These are phyloP conservation scores for Trichoderma orchidacearum DNA, from an alignment of 495 filamentous ascomycete genomes.

Conservation along the genomic window DNA sequence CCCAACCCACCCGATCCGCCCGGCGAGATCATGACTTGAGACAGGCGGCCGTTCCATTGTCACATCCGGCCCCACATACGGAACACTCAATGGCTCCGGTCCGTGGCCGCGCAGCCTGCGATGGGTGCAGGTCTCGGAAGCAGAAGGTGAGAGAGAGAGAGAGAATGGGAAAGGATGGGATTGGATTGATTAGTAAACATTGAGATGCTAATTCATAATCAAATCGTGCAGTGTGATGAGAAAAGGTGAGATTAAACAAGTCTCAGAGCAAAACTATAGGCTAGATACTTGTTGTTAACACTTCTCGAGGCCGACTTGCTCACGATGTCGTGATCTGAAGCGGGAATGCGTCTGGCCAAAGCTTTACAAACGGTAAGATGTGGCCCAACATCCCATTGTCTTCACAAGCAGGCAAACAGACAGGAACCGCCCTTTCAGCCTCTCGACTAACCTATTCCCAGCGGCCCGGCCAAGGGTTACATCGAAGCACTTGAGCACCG, in stretches of 20 bases:
- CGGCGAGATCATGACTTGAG: not conserved
- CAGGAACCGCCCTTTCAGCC: no score
- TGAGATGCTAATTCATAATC: not conserved
- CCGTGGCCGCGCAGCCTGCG: slow-evolving; percentile 1
- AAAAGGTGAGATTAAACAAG: not conserved
- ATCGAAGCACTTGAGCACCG: not conserved
- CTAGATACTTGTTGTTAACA: no score
- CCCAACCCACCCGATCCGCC: not conserved
- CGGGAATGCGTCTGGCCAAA: not conserved
- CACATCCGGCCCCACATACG: not conserved
- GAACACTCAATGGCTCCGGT: not conserved
- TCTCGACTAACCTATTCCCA: not conserved
- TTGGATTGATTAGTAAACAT: not conserved
- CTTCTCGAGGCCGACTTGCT: not conserved
- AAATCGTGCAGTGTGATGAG: not conserved
- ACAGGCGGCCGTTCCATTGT: not conserved
- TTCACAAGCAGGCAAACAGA: not conserved
- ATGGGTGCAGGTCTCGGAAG: not conserved
- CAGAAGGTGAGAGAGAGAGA: not conserved
- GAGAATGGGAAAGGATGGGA: not conserved
- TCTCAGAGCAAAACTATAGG: no score
- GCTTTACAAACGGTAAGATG: slow-evolving; percentile 1
- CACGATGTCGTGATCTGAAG: not conserved
- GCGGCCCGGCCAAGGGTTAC: not conserved
- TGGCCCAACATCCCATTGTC: not conserved